Conservation (phyloP, 1,139 yeast species). For the Pichia sp. region DNA sequence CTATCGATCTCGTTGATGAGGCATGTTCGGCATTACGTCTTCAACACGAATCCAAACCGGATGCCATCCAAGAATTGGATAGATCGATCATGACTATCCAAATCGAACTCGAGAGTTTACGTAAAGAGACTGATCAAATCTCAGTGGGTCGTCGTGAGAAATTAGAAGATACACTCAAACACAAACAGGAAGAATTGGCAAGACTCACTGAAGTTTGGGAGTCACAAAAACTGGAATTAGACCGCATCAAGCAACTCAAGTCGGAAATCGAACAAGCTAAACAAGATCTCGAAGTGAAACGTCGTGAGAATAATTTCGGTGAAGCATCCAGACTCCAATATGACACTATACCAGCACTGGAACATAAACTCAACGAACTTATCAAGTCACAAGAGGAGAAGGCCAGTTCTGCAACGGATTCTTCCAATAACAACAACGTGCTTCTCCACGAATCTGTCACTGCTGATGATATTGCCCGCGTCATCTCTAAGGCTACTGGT, state of each 20-base stretch:
- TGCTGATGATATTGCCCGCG: constrained; percentile 87
- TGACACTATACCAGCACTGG: constrained; percentile 74
- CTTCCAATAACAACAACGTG: constrained; percentile 16
- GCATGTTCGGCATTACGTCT: constrained; percentile 92
- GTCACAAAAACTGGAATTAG: constrained; percentile 66
- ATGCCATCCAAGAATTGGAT: constrained; percentile 83
- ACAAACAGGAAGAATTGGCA: constrained; percentile 56
- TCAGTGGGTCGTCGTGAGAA: constrained; percentile 65
- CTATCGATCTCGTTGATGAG: constrained; percentile 93
- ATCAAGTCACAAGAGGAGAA: constrained; percentile 32
- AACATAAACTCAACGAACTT: constrained; percentile 51
- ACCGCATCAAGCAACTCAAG: constrained; percentile 69
- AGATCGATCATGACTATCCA: constrained; percentile 89
- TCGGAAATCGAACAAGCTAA: constrained; percentile 78
- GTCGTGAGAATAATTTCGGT: constrained; percentile 79
- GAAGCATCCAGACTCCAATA: constrained; percentile 87
- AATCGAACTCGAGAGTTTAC: constrained; percentile 86
- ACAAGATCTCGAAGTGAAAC: constrained; percentile 73
- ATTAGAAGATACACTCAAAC: constrained; percentile 57
- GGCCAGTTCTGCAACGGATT: constrained; percentile 21
- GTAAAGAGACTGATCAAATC: constrained; percentile 84
- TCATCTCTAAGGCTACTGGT: constrained; percentile 91
- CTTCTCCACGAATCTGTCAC: constrained; percentile 89
- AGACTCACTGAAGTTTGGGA: constrained; percentile 85
- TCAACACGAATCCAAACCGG: constrained; percentile 97